Percentiles rank a stretch among this genome's conserved stretches.
phyloP scores from a whole-genome alignment of 108 stramenopile genomes.

The Nitzschia palea region DNA sequence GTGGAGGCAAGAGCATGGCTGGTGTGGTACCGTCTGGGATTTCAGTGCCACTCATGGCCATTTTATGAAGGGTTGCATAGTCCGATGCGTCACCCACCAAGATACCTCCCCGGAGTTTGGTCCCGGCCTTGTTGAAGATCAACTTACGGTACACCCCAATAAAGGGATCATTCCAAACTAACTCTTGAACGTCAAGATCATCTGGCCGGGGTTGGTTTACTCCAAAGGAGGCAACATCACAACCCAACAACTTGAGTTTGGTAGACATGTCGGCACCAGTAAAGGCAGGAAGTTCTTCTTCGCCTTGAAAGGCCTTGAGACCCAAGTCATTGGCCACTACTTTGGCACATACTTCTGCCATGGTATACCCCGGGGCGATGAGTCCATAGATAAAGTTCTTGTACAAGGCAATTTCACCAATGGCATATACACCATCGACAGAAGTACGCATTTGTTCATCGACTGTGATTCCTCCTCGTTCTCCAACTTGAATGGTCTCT shows the following conservation, averaged over 20 bases:
- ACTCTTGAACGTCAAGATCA: conserved; percentile 75
- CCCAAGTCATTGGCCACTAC: conserved; percentile 66
- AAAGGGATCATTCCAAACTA: conserved; percentile 91
- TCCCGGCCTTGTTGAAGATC: conserved; percentile 92
- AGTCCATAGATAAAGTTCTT: conserved; percentile 93
- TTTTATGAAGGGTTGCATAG: conserved; percentile 77
- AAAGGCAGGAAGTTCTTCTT: conserved; percentile 63
- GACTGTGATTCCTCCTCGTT: conserved; percentile 90
- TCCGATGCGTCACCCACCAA: conserved; percentile 91
- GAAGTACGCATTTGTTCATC: conserved; percentile 81
- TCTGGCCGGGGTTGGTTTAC: conserved; percentile 83
- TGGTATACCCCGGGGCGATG: conserved; percentile 88
- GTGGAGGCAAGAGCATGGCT: conserved; percentile 71
- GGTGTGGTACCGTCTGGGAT: conserved; percentile 61
- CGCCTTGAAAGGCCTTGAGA: conserved; percentile 29
- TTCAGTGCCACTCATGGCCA: conserved; percentile 69
- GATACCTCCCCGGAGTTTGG: conserved; percentile 87
- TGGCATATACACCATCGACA: conserved; percentile 83
- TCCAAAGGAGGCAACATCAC: conserved; percentile 94
- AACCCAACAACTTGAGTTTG: conserved; percentile 94
- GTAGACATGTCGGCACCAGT: conserved; percentile 92
- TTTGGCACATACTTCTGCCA: conserved; percentile 90
- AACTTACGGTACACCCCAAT: conserved; percentile 90
- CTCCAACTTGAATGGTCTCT: conserved; percentile 67
- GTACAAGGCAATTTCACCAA: conserved; percentile 91